Conservation (phyloP, 1,284 basidiomycete genomes). For the Somion occarium region DNA sequence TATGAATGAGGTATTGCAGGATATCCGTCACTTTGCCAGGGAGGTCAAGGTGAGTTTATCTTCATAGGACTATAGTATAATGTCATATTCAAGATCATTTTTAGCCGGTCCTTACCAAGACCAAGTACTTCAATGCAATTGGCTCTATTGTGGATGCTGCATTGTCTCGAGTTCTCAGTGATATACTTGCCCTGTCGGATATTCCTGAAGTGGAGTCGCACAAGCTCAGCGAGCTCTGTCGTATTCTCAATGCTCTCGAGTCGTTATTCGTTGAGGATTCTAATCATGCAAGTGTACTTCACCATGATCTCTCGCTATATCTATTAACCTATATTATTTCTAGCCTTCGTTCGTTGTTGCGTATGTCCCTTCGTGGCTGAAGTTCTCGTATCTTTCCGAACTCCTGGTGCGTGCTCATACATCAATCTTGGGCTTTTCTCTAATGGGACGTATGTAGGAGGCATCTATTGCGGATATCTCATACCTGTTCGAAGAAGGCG, state of each 20-base stretch:
- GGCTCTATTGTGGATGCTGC: slow-evolving; percentile 76
- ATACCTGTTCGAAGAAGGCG: slow-evolving; percentile 89
- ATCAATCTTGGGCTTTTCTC: slow-evolving; percentile 11
- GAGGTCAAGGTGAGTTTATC: slow-evolving; percentile 64
- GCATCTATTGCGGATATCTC: slow-evolving; percentile 93
- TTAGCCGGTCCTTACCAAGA: slow-evolving; percentile 55
- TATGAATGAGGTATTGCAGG: slow-evolving; percentile 62
- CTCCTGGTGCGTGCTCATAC: slow-evolving; percentile 59
- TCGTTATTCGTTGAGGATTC: slow-evolving; percentile 70
- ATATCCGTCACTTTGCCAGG: slow-evolving; percentile 61
- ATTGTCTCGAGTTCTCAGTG: slow-evolving; percentile 64
- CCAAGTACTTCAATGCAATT: slow-evolving; percentile 64
- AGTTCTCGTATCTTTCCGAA: slow-evolving; percentile 90
- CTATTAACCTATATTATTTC: slow-evolving; percentile 2
- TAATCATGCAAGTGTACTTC: slow-evolving; percentile 40
- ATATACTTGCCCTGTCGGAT: slow-evolving; percentile 79
- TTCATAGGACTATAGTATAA: not conserved
- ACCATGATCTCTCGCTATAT: not conserved
- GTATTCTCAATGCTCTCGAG: slow-evolving; percentile 76
- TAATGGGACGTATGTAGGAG: slow-evolving; percentile 48
- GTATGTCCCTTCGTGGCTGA: slow-evolving; percentile 90
- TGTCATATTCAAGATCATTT: not conserved
- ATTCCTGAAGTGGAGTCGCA: slow-evolving; percentile 91
- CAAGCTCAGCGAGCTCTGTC: slow-evolving; percentile 77
- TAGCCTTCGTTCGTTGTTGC: slow-evolving; percentile 68